Evolutionary conservation across 805 yeast genomes (phyloP).

Genomic region (Wickerhamiella azymoides): DNA sequence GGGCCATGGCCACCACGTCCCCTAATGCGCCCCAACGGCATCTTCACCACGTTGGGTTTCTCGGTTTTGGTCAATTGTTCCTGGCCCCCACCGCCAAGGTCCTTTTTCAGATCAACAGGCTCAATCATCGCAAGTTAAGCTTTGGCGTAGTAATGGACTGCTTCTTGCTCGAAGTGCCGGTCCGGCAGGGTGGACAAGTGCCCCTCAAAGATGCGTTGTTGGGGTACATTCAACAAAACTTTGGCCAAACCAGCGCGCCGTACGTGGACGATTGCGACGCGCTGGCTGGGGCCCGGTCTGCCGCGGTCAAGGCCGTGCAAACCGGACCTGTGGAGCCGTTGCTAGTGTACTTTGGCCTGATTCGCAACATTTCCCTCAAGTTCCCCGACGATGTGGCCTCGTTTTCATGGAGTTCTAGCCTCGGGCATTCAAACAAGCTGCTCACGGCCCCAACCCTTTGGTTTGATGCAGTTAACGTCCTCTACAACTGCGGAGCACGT

Average conservation of each 20-base stretch:
- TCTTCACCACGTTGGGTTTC: not conserved
- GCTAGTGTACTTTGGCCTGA: constrained; percentile 6
- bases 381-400: constrained; percentile 49
- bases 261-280: constrained; percentile 28
- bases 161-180: constrained; percentile 4
- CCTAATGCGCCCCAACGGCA: not conserved
- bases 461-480: constrained; percentile 48
- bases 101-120: not conserved
- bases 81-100: not conserved
- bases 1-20: not conserved
- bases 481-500: constrained; percentile 56
- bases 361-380: constrained; percentile 26
- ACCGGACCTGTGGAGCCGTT: constrained; percentile 1
- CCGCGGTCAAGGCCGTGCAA: constrained; percentile 6
- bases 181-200: not conserved
- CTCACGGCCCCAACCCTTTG: constrained; percentile 34
- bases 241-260: constrained; percentile 31
- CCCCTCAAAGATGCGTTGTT: constrained; percentile 13
- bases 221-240: constrained; percentile 35
- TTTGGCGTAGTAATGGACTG: constrained; percentile 3
- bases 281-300: constrained; percentile 23
- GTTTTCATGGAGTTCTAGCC: constrained; percentile 62
- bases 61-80: not conserved
- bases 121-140: not conserved
- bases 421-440: constrained; percentile 41